Percentiles rank a stretch among this genome's conserved stretches.
phyloP scores from a whole-genome alignment of 108 stramenopile species.

The Conticribra guillardii region DNA sequence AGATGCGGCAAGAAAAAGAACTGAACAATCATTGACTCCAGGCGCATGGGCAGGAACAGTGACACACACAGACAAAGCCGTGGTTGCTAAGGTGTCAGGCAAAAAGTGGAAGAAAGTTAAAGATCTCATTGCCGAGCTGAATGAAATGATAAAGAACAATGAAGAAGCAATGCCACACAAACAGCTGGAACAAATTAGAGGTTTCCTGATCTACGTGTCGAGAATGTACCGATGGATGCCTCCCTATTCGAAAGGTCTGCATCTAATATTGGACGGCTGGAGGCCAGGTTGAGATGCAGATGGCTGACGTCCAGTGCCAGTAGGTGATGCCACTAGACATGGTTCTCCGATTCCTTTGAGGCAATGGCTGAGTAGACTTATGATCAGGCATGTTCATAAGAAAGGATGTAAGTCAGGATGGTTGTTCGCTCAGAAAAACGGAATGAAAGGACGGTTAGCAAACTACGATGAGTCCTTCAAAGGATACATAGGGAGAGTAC shows the following conservation, averaged over 20 bases:
- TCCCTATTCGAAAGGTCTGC: slow-evolving; percentile 58
- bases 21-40: slow-evolving; percentile 5
- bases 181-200: slow-evolving; percentile 15
- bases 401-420: too few relatives aligned
- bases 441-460: too few relatives aligned
- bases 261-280: slow-evolving; percentile 53
- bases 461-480: too few relatives aligned
- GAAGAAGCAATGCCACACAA: not conserved
- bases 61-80: not conserved
- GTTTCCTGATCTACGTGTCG: slow-evolving; percentile 52
- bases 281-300: slow-evolving; percentile 32
- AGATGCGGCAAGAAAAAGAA: slow-evolving; percentile 9
- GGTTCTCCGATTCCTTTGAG: too few relatives aligned
- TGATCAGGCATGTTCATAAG: too few relatives aligned
- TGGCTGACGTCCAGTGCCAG: slow-evolving; percentile 30
- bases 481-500: too few relatives aligned
- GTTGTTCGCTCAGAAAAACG: too few relatives aligned
- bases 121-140: not conserved
- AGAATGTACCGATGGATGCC: slow-evolving; percentile 36
- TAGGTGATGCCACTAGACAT: too few relatives aligned
- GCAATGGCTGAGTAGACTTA: too few relatives aligned
- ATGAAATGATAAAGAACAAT: not conserved
- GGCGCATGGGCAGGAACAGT: slow-evolving; percentile 27
- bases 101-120: not conserved
- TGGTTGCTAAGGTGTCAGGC: slow-evolving; percentile 6